Evolutionary conservation across 2,329 filamentous ascomycete species (phyloP).

Genomic region (Colletotrichum salicis): DNA sequence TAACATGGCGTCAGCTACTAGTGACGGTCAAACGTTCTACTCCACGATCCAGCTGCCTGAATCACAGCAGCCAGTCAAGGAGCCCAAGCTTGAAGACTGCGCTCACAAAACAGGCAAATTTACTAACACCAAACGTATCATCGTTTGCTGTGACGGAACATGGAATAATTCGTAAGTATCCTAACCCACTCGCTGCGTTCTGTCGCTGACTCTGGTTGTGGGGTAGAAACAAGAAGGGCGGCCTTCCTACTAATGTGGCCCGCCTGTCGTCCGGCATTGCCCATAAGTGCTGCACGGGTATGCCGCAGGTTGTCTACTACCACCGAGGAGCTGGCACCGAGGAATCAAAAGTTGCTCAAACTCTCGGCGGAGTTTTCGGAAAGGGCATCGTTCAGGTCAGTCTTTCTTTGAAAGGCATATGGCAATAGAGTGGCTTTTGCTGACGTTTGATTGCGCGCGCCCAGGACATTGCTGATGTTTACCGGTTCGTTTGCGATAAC

Average conservation of each 20-base stretch:
- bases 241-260: constrained; percentile 44
- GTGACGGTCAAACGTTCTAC: not conserved
- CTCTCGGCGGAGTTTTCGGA: constrained; percentile 40
- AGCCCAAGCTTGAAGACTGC: constrained; percentile 10
- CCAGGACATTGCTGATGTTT: constrained; percentile 47
- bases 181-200: not conserved
- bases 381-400: constrained; percentile 39
- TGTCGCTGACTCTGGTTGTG: not conserved
- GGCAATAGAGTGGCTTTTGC: too few species aligned
- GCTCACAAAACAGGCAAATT: constrained; percentile 21
- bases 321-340: constrained; percentile 48
- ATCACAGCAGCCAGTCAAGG: not conserved
- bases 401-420: not conserved
- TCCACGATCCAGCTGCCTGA: not conserved
- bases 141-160: constrained; percentile 51
- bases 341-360: constrained; percentile 38
- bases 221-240: constrained; percentile 17
- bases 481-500: constrained; percentile 50
- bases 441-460: constrained; percentile 10
- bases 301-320: constrained; percentile 51
- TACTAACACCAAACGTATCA: constrained; percentile 38
- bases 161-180: constrained; percentile 43
- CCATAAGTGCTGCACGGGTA: constrained; percentile 41
- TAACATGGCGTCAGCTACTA: not conserved
- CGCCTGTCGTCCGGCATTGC: constrained; percentile 45